Evolutionary conservation across 768 basidiomycete genomes (phyloP), one percentile per base, ranked within the genome.

Genomic region (Lactifluus hygrophoroides): DNA sequence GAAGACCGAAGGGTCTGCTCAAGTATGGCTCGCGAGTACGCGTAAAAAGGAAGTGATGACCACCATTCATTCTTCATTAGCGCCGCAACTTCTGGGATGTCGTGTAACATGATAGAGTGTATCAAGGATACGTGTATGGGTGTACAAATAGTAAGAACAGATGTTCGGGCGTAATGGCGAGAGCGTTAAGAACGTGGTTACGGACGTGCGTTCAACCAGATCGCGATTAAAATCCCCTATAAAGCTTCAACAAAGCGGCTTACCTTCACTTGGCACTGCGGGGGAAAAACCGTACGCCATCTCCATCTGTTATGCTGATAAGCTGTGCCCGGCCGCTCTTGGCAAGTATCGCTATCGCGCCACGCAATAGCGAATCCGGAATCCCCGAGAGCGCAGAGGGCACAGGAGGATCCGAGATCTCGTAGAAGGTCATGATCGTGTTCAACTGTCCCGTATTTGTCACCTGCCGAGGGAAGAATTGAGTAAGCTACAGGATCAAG

Each of bases 341-440:
- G 35, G 73, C 70, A 7, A 93, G 75, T 13, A 86, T 75, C 1
- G 69, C 66, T 48, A 93, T 85, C 3, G 86, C 87, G 60, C 76
- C 81, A n/a, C 83, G 80, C 40, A 93, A 70, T n/a, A 93, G 72
- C 2, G 81, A 66, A 14, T 83, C 61, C 0, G 90, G 89, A 17
- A 91, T 76, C 17, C 78, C 82, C 34, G 83, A 79, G 25, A 92
- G 75, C 16, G 80, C 77, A 0, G 88, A 89, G n/a, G 79, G 77
- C 27, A 89, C 67, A 0, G 80, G 81, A 1, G 90, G 88, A 60
- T 92, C 85, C 34, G 81, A 81, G 61, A 93, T 90, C 66, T 93
- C 90, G 70, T 88, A 89, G 69, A 88, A 90, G 3, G 90, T 93
- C 66, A 93, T 65, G 67, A 93, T 92, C 45, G 85, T 89, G 69